Conservation (phyloP, 495 filamentous ascomycete genomes). For the Aspergillus steynii region DNA sequence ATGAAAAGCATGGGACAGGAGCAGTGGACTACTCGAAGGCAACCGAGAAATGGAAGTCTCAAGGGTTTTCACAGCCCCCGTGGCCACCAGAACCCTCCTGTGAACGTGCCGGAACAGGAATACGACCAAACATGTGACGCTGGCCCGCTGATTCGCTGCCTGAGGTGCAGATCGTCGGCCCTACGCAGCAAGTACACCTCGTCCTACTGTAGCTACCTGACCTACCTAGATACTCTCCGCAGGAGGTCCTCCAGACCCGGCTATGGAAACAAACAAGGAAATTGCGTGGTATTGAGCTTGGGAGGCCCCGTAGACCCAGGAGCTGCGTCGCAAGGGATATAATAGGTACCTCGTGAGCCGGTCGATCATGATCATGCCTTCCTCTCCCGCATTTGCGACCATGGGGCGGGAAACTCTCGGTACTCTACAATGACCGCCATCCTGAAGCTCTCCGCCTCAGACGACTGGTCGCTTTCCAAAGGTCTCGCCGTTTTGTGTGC, state of each 20-base stretch:
- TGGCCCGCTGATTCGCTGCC: constrained; percentile 19
- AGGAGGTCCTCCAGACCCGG: no score
- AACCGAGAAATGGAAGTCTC: no score
- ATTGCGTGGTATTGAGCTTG: no score
- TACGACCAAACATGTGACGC: constrained; percentile 17
- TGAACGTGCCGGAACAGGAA: constrained; percentile 12
- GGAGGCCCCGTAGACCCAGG: no score
- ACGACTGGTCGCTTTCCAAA: neutral
- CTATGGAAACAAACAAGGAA: no score
- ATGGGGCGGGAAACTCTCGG: neutral
- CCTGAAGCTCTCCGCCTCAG: neutral
- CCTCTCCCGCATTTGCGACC: neutral
- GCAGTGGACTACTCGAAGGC: neutral
- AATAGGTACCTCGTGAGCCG: no score
- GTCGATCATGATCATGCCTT: no score
- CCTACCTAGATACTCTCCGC: no score
- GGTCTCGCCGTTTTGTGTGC: neutral
- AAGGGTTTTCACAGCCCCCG: neutral
- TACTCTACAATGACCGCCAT: no score
- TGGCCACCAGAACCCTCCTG: neutral
- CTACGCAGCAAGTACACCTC: constrained; percentile 1
- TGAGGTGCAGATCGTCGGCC: constrained; percentile 17
- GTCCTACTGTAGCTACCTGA: no score
- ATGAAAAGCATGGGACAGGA: neutral
- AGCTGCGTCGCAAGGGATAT: no score